A percentile compares a stretch with the other conserved stretches of the same genome.
Evolutionary conservation across 176 grass and related monocot genomes (phyloP).

Genomic region (Phragmites australis): DNA sequence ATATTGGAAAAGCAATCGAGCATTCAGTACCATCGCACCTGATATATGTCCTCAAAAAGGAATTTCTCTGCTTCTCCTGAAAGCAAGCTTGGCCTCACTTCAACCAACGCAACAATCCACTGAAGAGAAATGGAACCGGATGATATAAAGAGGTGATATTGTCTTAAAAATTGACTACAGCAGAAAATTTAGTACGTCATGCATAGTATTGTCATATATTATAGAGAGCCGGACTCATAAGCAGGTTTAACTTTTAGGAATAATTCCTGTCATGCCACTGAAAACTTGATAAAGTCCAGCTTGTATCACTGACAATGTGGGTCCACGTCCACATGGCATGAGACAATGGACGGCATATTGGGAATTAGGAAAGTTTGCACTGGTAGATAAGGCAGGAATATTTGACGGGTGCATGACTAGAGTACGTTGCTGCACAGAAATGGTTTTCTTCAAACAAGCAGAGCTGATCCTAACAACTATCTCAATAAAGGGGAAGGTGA

Average conservation of each 20-base stretch:
- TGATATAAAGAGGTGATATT: background rate
- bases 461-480: conserved; percentile 11
- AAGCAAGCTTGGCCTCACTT: conserved; percentile 85
- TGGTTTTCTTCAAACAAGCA: background rate
- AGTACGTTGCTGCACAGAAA: background rate
- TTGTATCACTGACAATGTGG: background rate
- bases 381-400: background rate
- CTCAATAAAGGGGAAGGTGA: background rate
- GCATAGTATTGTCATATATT: background rate
- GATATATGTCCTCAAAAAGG: conserved; percentile 83
- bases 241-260: background rate
- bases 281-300: background rate
- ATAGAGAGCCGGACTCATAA: too few relatives aligned
- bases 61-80: conserved; percentile 88
- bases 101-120: conserved; percentile 83
- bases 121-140: conserved; percentile 38
- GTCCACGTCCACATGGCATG: background rate
- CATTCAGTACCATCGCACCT: conserved; percentile 47
- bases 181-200: background rate
- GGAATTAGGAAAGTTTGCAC: conserved; percentile 4
- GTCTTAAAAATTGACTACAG: background rate
- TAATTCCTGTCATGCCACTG: background rate
- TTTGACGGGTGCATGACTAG: background rate
- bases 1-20: background rate
- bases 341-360: background rate